Base-by-base conservation (phyloP, 495 filamentous ascomycete genomes). In the Penicillium antarcticum region DNA sequence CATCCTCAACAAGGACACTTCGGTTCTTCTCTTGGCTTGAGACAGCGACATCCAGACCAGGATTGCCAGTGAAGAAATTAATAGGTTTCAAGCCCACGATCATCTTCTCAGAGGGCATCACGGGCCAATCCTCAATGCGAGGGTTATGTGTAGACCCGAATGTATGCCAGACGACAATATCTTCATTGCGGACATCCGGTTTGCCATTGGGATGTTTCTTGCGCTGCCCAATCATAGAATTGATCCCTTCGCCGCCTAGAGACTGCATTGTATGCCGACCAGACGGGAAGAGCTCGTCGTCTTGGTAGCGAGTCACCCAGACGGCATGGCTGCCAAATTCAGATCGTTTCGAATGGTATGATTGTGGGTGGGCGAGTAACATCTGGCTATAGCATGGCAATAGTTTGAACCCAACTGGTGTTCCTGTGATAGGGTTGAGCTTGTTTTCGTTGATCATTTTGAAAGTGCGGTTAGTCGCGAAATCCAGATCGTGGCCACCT, bases 201-300 rank as follows among this genome's bases (percentile, higher is more conserved):
- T 56, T 55, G 1, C 70, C 70, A 0, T 26, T 43, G 10, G 31
- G 19, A 2, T 49, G 41, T 3, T 16, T 21, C 21, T 29, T 43
- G 8, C 63, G 65, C 32, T 31, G 10, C 8, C 36, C 29, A 33
- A 61, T 67, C 32, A 35, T 42, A 4, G 58, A 60, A 0, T 37
- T 43, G 11, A 74, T 56, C 0, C 71, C 72, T 10, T 71, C 67
- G 0, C 85, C 88, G 5, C 80, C 82, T 9, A 34, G n/a, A 3
- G 81, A 86, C 69, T 96, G 92, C 63, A 92, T 95, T 1, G 92
- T 96, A 62, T 89, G 92, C 52, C 80, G 72, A 0, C 92, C 92
- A 5, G 85, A 84, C 0, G 91, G 79, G 61, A 81, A 96, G 6
- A 94, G 68, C 70, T 97, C 91, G 2, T 78, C 80, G 45, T 95